Base-by-base conservation (phyloP, 2,329 filamentous ascomycete genomes). In the Chalara sp. region DNA sequence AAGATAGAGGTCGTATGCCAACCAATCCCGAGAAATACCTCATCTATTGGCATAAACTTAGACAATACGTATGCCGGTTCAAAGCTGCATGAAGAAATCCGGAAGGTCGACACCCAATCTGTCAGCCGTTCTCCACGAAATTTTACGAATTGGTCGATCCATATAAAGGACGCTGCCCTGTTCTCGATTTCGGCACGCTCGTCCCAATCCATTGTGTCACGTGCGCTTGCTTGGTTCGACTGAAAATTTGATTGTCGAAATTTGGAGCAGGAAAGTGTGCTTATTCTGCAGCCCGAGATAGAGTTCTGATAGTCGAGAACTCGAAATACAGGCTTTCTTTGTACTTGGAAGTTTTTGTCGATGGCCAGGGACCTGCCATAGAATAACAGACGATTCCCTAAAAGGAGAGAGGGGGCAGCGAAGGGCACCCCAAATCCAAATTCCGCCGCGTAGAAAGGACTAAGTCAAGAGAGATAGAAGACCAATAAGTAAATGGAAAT, bases 161-260 rank as follows among this genome's bases (percentile, higher is more conserved):
- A 43, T 43, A 43, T 43, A 28, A 43, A 43, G 40, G 40, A 10
- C 40, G 40, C 40, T 43, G 40, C 40, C 21, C 40, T 43, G 40
- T 43, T 43, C 40, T 43, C 40, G 40, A 43, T 43, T 43, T 43
- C 40, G 40, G 40, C 40, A 43, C 40, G 40, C 40, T 43, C 40
- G 40, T 43, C 40, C 40, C 40, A 21, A 43, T 43, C 40, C 40
- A 43, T 43, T 28, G 40, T 43, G 40, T 43, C 40, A 43, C 40
- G 40, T 43, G 13, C 21, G 40, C 40, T 43, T 43, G 40, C 40
- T 43, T 43, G 7, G 40, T 11, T 28, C 10, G 13, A 28, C 40
- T 43, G 40, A 43, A 8, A n/a, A 43, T 43, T 43, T 43, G 40
- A 43, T 43, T 43, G 40, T 43, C 40, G 40, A 43, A 43, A 43